These are phyloP conservation scores for Talaromyces borbonicus DNA, from an alignment of 495 filamentous ascomycete species.

Conservation along the genomic window DNA sequence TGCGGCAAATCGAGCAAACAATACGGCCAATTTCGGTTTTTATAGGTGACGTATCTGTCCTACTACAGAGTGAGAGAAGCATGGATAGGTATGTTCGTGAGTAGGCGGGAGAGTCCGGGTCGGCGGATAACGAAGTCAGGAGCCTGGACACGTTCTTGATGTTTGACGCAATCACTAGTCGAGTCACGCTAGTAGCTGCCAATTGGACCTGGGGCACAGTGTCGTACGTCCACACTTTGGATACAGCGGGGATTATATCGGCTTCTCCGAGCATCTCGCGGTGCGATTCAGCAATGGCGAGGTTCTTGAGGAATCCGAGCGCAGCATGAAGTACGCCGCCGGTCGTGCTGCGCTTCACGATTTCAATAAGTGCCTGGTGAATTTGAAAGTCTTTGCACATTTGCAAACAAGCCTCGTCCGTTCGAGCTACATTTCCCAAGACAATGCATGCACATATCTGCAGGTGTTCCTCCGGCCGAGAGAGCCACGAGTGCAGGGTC, in stretches of 20 bases:
- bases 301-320: conserved; percentile 70
- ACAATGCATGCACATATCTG: conserved; percentile 67
- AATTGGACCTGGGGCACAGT: conserved; percentile 61
- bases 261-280: conserved; percentile 47
- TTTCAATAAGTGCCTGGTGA: conserved; percentile 43
- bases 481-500: conserved; percentile 48
- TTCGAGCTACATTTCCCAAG: conserved; percentile 68
- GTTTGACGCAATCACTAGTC: conserved; percentile 54
- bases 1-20: conserved; percentile 53
- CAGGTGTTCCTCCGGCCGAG: conserved; percentile 42
- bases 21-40: conserved; percentile 66
- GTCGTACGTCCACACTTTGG: conserved; percentile 50
- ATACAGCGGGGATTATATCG: conserved; percentile 42
- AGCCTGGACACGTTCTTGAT: conserved; percentile 44
- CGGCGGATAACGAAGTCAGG: conserved; percentile 28
- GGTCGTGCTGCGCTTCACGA: conserved; percentile 36
- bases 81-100: conserved; percentile 46
- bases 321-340: conserved; percentile 53
- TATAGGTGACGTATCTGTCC: conserved; percentile 51
- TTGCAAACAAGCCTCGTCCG: conserved; percentile 49
- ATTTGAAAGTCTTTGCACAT: conserved; percentile 47
- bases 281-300: conserved; percentile 58
- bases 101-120: conserved; percentile 29
- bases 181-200: conserved; percentile 52
- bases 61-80: conserved; percentile 47